These are phyloP conservation scores for Pseudodiploospora longispora DNA, from an alignment of 2,329 filamentous ascomycete genomes.

Conservation along the genomic window DNA sequence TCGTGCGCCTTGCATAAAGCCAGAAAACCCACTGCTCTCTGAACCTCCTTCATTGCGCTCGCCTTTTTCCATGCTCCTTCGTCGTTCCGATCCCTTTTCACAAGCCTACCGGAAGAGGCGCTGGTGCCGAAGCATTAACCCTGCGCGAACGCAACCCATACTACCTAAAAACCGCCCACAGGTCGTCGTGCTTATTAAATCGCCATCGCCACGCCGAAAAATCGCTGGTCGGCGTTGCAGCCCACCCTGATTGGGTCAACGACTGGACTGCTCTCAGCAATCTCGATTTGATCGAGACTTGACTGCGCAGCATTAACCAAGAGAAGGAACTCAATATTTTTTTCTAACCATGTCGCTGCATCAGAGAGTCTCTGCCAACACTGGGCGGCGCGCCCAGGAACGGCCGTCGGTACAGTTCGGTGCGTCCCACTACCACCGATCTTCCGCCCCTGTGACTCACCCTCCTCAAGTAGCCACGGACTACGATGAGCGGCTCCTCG, in stretches of 20 bases:
- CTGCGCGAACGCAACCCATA: background rate
- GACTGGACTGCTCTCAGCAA: background rate
- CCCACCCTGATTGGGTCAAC: slow-evolving; percentile 7
- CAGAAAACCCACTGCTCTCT: no score
- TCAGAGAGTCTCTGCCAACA: slow-evolving; percentile 12
- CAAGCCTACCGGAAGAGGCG: slow-evolving; percentile 2
- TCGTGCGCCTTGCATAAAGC: slow-evolving; percentile 2
- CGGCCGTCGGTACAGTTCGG: slow-evolving; percentile 14
- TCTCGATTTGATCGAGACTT: no score
- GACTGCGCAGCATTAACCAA: no score
- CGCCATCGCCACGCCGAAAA: slow-evolving; percentile 3
- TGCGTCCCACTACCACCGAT: slow-evolving; percentile 13
- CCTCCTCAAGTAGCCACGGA: slow-evolving; percentile 7
- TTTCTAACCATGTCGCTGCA: slow-evolving; percentile 9
- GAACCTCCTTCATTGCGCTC: no score
- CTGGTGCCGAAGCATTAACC: slow-evolving; percentile 8
- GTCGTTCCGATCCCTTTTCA: no score
- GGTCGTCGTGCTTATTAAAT: slow-evolving; percentile 1
- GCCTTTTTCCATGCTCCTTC: no score
- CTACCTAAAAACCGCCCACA: slow-evolving; percentile 1
- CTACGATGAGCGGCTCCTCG: slow-evolving; percentile 12
- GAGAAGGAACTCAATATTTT: no score
- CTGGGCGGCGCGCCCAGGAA: slow-evolving; percentile 5
- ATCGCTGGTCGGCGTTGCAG: slow-evolving; percentile 8
- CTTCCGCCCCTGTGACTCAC: background rate